Base-by-base conservation (phyloP, 768 basidiomycete species). In the Mrakia frigida region DNA sequence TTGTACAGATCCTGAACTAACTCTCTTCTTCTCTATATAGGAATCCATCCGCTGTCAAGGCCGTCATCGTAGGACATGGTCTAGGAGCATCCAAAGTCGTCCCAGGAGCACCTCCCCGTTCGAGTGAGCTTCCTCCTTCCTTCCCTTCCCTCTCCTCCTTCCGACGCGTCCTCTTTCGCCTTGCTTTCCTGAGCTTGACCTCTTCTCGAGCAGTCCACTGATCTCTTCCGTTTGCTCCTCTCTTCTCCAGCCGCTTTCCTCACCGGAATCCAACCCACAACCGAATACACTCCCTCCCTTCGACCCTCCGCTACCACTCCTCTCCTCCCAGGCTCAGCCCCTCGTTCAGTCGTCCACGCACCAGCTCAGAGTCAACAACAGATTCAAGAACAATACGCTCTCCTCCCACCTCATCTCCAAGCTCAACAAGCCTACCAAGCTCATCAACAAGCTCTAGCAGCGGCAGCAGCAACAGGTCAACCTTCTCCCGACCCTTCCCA, bases 261-360 rank as follows among this genome's bases (percentile, higher is more conserved):
- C 61, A 77, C 61, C 25, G 63, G 60, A 31, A 71, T 77, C 70
- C 79, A 79, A 35, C 81, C 82, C 53, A 82, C 81, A 16, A 83
- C 82, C 41, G 82, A 83, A 67, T 83, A 83, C 79, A 82, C 76
- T 4, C 82, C 82, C 53, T 74, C 81, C 10, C 61, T 80, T 7
- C 76, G 82, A 28, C 82, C 82, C 23, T 43, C 46, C 69, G 65
- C 52, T 43, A 53, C 33, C 35, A 65, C 60, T 25, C 70, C 78
- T 41, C 78, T 50, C 68, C 77, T 46, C 28, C 76, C 41, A 75
- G n/a, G 75, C 74, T 35, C 78, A 78, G 46, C 78, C 65, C 35
- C 82, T 74, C 43, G 79, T 75, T 39, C 80, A 53, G 37, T 79
- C 76, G 52, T 80, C 76, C 39, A 78, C 33, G 78, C 35, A 50